Base-by-base conservation (phyloP, 2,329 filamentous ascomycete genomes). In the Proliferodiscus dingleyae region DNA sequence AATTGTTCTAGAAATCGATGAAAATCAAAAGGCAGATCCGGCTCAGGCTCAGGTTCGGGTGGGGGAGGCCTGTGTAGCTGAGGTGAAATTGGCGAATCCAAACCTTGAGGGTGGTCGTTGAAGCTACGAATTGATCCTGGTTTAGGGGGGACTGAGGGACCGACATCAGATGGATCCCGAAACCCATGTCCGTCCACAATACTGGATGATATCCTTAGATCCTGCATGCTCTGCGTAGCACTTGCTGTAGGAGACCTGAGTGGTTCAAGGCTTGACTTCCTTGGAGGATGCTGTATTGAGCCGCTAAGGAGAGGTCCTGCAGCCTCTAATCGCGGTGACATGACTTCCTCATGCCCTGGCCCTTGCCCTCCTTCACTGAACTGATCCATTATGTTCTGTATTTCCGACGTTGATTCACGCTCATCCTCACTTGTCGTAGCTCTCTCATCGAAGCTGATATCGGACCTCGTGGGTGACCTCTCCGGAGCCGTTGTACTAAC, bases 351-450 rank as follows among this genome's bases (percentile, higher is more conserved):
- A 50, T 78, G 81, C 4, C 76, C 83, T 2, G 82, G 85, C 0
- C 83, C 87, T 41, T 81, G 80, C 22, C 80, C 80, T 41, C 80
- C 80, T 61, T 87, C 82, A 56, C 85, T 83, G 58, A 97, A 97
- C 67, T 97, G 93, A 52, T 89, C 88, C 88, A 98, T 97, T 64
- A 98, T 97, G 63, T 79, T 95, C 67, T 96, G 88, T 49, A 98
- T 96, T 69, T 98, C 93, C 5, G 85, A 83, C 48, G 81, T 80
- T 1, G 87, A 88, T 41, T 89, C 82, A 18, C 79, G 77, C 44
- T 80, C 76, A 59, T 81, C 80, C 59, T 83, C 81, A 56, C 74
- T 82, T 28, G 71, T 55, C 43, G 74, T 74, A 48, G 68, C 68
- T 55, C 72, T 77, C 41, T 81, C 79, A 41, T 84, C 80, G 51